Conservation (phyloP, 129 eudicot species). For the Pseudognaphalium luteoalbum region DNA sequence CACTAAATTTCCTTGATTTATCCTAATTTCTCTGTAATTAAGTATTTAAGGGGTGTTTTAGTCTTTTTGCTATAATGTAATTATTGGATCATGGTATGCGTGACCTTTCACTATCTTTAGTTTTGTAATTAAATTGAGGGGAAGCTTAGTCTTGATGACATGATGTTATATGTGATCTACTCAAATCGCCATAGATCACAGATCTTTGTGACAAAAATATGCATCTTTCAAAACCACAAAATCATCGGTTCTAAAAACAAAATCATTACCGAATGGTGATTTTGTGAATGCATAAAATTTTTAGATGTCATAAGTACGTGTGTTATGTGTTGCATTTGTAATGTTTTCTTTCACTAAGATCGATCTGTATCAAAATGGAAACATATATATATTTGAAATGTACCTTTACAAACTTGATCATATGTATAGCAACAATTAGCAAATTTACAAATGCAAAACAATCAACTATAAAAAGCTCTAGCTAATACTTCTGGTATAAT, state of each 20-base stretch:
- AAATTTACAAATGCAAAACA: neutral
- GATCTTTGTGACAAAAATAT: neutral
- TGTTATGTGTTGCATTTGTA: neutral
- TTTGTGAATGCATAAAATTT: neutral
- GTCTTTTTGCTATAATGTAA: too few relatives aligned
- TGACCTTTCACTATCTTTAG: too few relatives aligned
- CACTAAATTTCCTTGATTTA: too few relatives aligned
- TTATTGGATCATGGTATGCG: too few relatives aligned
- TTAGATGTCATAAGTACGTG: neutral
- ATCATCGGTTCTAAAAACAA: neutral
- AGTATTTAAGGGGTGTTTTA: too few relatives aligned
- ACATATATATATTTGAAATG: neutral
- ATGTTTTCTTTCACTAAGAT: neutral
- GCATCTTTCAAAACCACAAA: neutral
- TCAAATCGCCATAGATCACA: neutral
- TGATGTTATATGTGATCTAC: neutral
- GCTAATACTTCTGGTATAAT: too few relatives aligned
- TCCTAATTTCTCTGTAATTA: too few relatives aligned
- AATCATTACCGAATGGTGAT: neutral
- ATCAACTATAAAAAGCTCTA: neutral
- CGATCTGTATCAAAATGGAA: too few relatives aligned
- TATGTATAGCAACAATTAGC: neutral
- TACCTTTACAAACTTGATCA: conserved; percentile 1
- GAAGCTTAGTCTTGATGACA: neutral
- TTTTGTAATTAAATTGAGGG: too few relatives aligned